Base-by-base conservation (phyloP, 306 rosid genomes). In the Begonia loranthoides region DNA sequence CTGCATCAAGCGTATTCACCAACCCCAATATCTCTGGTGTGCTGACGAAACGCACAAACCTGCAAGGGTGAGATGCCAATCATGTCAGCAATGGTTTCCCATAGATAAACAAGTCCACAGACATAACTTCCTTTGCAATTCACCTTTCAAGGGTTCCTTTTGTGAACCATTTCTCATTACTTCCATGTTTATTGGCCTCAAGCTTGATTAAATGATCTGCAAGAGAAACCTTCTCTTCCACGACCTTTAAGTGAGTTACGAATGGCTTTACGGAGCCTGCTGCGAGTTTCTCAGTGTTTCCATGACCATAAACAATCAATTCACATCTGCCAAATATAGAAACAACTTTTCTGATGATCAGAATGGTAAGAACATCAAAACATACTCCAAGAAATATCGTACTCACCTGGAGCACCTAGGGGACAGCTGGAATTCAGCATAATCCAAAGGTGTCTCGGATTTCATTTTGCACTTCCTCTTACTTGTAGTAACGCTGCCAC, bases 91-190 rank as follows among this genome's bases (percentile, higher is more conserved):
- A 49, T 49, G 15, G 1, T 6, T 15, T 43, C 13, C 5, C 47
- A 6, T 4, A 43, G n/a, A 43, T n/a, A 0, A 43, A 8, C 15
- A 43, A 3, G 5, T 43, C 14, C 47, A 3, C 2, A 0, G 47
- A 12, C 47, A 43, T 7, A 12, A 43, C 14, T 43, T 43, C 13
- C n/a, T 10, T 10, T 43, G 6, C 16, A 6, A 41, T 22, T 47
- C 51, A 43, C 99, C 96, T 92, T 81, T 86, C 99, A 57, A 92
- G 77, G 10, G 99, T 86, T 79, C 94, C 99, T 74, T 83, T 92
- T 3, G 95, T 92, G 76, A 92, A 92, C 99, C 99, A 92, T 0
- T 65, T 48, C 67, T 75, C 82, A 11, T 75, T 76, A 74, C 76
- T 67, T 72, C 58, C 73, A 55, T 40, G 60, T 49, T 70, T 78